Conservation (phyloP, 345 rosid species). For the Lepidium sativum region DNA sequence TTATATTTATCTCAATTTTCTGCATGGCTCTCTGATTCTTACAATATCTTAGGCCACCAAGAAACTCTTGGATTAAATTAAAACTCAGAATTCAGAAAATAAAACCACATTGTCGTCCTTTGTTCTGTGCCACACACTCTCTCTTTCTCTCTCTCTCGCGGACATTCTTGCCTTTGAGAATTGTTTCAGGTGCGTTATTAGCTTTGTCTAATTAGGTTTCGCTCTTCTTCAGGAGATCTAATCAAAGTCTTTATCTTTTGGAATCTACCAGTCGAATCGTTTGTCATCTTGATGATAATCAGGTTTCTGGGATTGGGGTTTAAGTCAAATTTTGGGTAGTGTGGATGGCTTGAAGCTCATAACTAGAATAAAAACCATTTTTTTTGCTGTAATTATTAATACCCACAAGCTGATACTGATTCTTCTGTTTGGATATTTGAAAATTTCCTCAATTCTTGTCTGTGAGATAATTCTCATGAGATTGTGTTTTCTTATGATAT, state of each 20-base stretch:
- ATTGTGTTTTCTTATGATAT: slow-evolving; percentile 1
- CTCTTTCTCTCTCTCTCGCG: not conserved
- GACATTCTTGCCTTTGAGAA: not conserved
- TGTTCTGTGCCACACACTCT: slow-evolving; percentile 24
- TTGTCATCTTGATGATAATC: not conserved
- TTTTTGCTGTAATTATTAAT: not conserved
- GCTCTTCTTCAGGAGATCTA: not conserved
- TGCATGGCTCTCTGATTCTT: slow-evolving; percentile 14
- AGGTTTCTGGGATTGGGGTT: not conserved
- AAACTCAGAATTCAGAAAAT: not conserved
- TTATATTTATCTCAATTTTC: not conserved
- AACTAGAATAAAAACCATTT: not conserved
- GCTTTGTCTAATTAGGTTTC: not conserved
- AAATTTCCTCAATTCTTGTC: not conserved
- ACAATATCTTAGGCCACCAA: slow-evolving; percentile 9
- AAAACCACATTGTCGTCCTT: not conserved
- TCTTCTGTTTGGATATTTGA: not conserved
- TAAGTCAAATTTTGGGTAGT: not conserved
- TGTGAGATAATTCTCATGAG: not conserved
- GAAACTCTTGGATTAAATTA: not conserved
- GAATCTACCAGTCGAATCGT: not conserved
- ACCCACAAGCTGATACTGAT: not conserved
- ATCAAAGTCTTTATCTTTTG: not conserved
- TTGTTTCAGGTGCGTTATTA: not conserved
- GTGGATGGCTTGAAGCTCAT: not conserved